A percentile compares a stretch with the other conserved stretches of the same genome.
phyloP scores from a whole-genome alignment of 2,329 filamentous ascomycete genomes.

The Ceratocystis eucalypticola region DNA sequence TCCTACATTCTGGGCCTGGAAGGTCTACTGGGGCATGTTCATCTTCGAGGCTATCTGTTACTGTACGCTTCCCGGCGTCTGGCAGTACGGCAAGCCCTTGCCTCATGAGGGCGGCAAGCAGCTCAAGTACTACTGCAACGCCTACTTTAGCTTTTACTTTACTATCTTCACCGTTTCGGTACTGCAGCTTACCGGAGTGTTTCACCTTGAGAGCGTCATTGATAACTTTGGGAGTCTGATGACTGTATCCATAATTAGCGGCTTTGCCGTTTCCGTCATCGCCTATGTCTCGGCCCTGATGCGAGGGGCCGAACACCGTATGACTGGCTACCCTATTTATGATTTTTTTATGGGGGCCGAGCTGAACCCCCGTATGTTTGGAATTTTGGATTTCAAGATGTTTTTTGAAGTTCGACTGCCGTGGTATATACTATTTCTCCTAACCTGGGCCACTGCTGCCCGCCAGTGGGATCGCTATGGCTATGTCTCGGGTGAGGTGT shows the following conservation, averaged over 20 bases:
- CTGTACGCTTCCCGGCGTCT: conserved; percentile 74
- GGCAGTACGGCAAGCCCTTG: conserved; percentile 76
- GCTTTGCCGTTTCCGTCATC: conserved; percentile 66
- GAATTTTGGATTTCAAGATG: conserved; percentile 87
- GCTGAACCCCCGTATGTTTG: conserved; percentile 77
- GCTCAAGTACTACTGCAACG: conserved; percentile 89
- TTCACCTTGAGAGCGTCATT: conserved; percentile 80
- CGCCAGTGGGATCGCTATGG: conserved; percentile 76
- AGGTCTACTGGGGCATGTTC: conserved; percentile 90
- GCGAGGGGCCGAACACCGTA: conserved; percentile 76
- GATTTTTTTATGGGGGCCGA: conserved; percentile 93
- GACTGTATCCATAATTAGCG: conserved; percentile 83
- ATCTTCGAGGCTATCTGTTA: conserved; percentile 74
- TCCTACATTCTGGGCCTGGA: conserved; percentile 70
- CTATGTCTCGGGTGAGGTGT: conserved; percentile 73
- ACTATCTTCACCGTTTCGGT: conserved; percentile 58
- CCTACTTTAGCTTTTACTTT: conserved; percentile 71
- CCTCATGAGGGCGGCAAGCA: conserved; percentile 71
- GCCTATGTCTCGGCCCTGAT: conserved; percentile 75
- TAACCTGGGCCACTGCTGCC: conserved; percentile 61
- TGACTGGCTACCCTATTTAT: conserved; percentile 75
- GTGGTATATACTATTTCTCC: conserved; percentile 78
- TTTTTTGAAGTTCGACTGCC: conserved; percentile 88
- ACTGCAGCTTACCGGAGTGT: conserved; percentile 71
- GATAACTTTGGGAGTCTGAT: conserved; percentile 92